phyloP scores from a whole-genome alignment of 176 grass and related monocot genomes.

The Hordeum marinum region DNA sequence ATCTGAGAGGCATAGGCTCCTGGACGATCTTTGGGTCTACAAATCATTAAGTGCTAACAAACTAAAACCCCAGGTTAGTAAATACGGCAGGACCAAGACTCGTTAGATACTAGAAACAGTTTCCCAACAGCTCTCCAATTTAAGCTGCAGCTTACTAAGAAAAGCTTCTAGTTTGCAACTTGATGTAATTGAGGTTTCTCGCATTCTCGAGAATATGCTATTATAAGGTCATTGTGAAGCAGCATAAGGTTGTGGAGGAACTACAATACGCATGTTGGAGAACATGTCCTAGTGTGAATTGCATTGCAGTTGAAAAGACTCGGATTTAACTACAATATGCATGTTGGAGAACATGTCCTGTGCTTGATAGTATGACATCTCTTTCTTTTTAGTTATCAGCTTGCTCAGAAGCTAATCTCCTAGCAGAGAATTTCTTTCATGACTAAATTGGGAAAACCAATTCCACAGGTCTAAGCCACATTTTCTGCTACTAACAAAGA shows the following conservation, averaged over 20 bases:
- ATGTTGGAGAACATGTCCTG: background rate
- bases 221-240: background rate
- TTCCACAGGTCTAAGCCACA: background rate
- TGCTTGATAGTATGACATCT: background rate
- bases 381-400: background rate
- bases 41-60: background rate
- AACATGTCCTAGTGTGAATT: background rate
- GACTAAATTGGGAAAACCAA: background rate
- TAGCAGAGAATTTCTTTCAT: background rate
- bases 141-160: background rate
- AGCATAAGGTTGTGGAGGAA: background rate
- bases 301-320: background rate
- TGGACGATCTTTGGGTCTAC: background rate
- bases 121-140: background rate
- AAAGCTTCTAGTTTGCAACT: background rate
- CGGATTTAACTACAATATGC: background rate
- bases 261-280: background rate
- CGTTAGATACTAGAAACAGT: conserved; percentile 6
- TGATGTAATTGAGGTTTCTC: conserved; percentile 4
- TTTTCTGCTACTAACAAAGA: background rate
- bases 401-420: background rate
- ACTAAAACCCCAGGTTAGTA: background rate
- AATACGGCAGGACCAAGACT: background rate
- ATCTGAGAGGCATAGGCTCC: background rate
- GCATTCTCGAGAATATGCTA: background rate